A percentile compares a stretch with the other conserved stretches of the same genome.
These are phyloP conservation scores for Exidia glandulosa DNA, from an alignment of 768 basidiomycete species.

Conservation along the genomic window DNA sequence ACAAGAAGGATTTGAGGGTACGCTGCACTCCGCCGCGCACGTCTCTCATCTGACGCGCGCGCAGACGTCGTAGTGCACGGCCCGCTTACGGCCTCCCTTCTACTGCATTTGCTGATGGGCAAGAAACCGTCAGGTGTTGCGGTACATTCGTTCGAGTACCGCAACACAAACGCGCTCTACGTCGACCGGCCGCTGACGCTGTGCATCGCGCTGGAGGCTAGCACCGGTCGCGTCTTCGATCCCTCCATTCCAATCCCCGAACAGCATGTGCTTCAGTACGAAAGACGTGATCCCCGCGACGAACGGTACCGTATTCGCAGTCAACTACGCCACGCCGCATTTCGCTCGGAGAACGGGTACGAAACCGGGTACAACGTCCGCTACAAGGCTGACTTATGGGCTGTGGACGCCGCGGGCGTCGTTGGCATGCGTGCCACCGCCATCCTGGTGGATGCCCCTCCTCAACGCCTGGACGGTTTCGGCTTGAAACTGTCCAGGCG, in stretches of 20 bases:
- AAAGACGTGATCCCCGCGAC: background rate
- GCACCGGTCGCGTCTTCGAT: background rate
- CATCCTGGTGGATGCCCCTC: background rate
- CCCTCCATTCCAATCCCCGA: background rate
- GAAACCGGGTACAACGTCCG: background rate
- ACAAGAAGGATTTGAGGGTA: background rate
- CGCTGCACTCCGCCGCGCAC: too few species aligned
- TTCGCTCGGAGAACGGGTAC: background rate
- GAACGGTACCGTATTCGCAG: background rate
- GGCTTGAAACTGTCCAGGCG: too few species aligned
- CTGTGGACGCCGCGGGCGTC: background rate
- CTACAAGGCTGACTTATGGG: background rate
- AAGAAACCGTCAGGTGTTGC: background rate
- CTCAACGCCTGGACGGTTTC: background rate
- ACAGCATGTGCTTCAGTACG: background rate
- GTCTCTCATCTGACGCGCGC: background rate
- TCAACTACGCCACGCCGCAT: background rate
- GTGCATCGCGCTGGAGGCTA: background rate
- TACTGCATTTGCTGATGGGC: background rate
- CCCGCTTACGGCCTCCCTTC: background rate
- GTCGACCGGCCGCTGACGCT: background rate
- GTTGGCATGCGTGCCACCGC: background rate
- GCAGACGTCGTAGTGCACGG: background rate
- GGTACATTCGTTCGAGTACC: background rate
- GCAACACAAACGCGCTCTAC: background rate